Evolutionary conservation across 2,329 filamentous ascomycete genomes (phyloP), one percentile per base, ranked within the genome.

Genomic region (Colletotrichum tofieldiae): DNA sequence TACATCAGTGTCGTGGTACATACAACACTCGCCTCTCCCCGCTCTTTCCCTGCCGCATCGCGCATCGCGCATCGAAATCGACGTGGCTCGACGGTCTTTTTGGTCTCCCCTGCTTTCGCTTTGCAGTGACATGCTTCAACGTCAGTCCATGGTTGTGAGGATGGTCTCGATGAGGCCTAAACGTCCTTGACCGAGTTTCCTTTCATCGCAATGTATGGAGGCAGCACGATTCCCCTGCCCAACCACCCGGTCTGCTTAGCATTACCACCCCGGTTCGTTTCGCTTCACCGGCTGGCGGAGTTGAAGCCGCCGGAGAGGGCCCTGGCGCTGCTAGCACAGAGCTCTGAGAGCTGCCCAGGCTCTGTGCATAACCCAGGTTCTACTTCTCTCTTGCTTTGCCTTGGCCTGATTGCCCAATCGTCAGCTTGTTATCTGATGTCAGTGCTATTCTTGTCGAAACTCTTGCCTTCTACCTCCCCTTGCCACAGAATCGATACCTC

Each of bases 241-340:
- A 70, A 72, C 65, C 70, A 72, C 52, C 65, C 39, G 32, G 49
- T 49, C 68, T 65, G 59, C 70, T 72, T 60, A 60, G 66, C 65
- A 70, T 54, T 39, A 69, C 60, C 47, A 70, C 60, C 69, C 65
- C 54, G 59, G 69, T 54, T 45, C 65, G 65, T 55, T 70, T 72
- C 60, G 70, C 70, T 65, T 72, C 70, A 72, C 70, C 70, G 70
- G 70, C 66, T 70, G 70, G 70, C 70, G 70, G 70, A 72, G 70
- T 70, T 29, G 69, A 72, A 65, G 70, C 70, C 66, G 70, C 59
- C 70, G 59, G 59, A 52, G 65, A 72, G 70, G 65, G 70, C 41
- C 69, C 70, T 58, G 70, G 70, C 70, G 70, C 43, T 39, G 29
- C 23, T 72, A 60, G 65, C 66, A 47, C 52, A 47, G 45, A 64